These are phyloP conservation scores for Malus hybrid DNA, from an alignment of 331 rosid species.

Conservation along the genomic window DNA sequence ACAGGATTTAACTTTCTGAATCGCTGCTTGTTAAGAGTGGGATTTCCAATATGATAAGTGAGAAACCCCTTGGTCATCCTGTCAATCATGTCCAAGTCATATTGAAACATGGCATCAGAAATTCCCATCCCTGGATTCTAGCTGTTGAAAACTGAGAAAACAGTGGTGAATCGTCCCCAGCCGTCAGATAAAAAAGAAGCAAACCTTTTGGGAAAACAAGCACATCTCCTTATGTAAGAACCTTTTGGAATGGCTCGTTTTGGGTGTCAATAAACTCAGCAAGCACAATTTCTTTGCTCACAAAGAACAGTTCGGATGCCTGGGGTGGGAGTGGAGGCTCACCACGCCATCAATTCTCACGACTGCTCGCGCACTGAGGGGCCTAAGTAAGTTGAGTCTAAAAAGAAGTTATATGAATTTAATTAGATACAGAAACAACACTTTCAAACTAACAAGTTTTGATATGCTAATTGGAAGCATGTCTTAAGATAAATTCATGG, in stretches of 20 bases:
- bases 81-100: slow-evolving; percentile 19
- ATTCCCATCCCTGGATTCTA: slow-evolving; percentile 64
- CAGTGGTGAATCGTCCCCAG: slow-evolving; percentile 37
- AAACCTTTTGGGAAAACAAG: slow-evolving; percentile 68
- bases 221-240: slow-evolving; percentile 52
- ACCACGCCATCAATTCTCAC: slow-evolving; percentile 44
- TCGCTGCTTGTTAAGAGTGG: background rate
- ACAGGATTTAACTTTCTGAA: no score
- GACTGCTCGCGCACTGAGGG: slow-evolving; percentile 64
- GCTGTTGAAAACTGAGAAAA: slow-evolving; percentile 55
- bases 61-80: slow-evolving; percentile 22
- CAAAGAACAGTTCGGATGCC: slow-evolving; percentile 61
- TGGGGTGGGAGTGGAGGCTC: slow-evolving; percentile 58
- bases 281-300: slow-evolving; percentile 30
- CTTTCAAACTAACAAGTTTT: no score
- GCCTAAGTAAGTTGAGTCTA: slow-evolving; percentile 48
- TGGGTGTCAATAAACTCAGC: slow-evolving; percentile 54
- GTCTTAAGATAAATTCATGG: no score
- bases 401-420: no score
- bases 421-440: no score
- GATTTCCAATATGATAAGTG: background rate
- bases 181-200: slow-evolving; percentile 45
- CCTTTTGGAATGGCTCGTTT: slow-evolving; percentile 32
- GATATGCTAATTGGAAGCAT: no score
- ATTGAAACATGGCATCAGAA: slow-evolving; percentile 16